Base-by-base conservation (phyloP, 2,329 filamentous ascomycete species). In the Cadophora luteo-olivacea region DNA sequence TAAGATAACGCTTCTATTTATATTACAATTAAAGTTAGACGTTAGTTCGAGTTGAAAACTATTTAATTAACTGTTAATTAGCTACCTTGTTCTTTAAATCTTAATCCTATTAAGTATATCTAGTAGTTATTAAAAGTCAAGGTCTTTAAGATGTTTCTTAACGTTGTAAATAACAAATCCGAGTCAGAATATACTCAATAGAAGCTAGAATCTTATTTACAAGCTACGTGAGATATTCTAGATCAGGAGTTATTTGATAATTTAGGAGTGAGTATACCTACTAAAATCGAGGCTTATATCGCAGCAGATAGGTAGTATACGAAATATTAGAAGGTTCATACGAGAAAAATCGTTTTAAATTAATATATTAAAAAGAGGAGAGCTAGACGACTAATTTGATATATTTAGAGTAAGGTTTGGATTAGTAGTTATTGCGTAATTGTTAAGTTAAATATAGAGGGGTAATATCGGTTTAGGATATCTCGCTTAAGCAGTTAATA, bases 151-250 rank as follows among this genome's bases (percentile, higher is more conserved):
- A 66, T 63, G 16, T 69, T 63, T 45, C 67, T 51, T 24, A 24
- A 69, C 22, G 49, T 66, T 66, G 25, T 57, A 12, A 52, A 33
- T 4, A 29, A 66, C 51, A 69, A 66, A 32, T 65, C 45, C 12
- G 63, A 68, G 14, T 65, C 36, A 60, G 67, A 69, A 69, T 45
- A 69, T 54, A 25, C 52, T 49, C 25, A 58, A n/a, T 57, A 69
- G 33, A 25, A 32, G n/a, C 58, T 69, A 24, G 58, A 69, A 22
- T 32, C 49, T 41, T 66, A 29, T 66, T 64, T 69, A 54, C 49
- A 69, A 60, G 67, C 58, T 32, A 41, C 36, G 16, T 69, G 25
- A 25, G 67, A 63, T 64, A 66, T 36, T 25, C 63, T 69, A 60
- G 51, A 66, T 32, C 32, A 66, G 25, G 11, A 6, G 11, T 51